A percentile compares a stretch with the other conserved stretches of the same genome.
Conservation (phyloP, 345 rosid species). For the Capsella bursapastoris region DNA sequence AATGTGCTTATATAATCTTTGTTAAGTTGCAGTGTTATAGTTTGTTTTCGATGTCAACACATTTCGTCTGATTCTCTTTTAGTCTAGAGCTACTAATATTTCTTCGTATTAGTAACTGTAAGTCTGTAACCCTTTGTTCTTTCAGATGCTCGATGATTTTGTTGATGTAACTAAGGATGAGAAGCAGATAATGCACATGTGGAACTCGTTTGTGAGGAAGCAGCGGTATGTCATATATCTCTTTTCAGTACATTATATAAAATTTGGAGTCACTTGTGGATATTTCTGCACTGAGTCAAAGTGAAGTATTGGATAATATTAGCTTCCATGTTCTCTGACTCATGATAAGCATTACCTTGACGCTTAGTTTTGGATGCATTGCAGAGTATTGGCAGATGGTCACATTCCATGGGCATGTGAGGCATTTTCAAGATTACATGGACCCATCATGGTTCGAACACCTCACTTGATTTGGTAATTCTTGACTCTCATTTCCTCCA, state of each 20-base stretch:
- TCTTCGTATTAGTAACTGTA: not conserved
- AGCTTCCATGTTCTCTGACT: not conserved
- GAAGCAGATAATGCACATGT: slow-evolving; percentile 96
- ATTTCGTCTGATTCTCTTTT: slow-evolving; percentile 6
- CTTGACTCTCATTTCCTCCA: slow-evolving; percentile 4
- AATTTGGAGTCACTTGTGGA: slow-evolving; percentile 12
- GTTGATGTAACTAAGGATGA: slow-evolving; percentile 97
- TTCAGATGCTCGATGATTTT: slow-evolving; percentile 98
- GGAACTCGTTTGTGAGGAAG: slow-evolving; percentile 98
- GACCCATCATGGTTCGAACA: slow-evolving; percentile 64
- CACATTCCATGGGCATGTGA: slow-evolving; percentile 99
- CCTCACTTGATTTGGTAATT: slow-evolving; percentile 76
- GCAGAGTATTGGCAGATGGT: slow-evolving; percentile 96
- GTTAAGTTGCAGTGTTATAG: not conserved
- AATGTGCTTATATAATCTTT: not conserved
- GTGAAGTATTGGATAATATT: slow-evolving; percentile 5
- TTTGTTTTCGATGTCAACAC: slow-evolving; percentile 25
- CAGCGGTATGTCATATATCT: slow-evolving; percentile 64
- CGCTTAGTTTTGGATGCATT: slow-evolving; percentile 22
- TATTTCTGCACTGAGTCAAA: not conserved
- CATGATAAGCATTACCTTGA: slow-evolving; percentile 21
- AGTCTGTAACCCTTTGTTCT: slow-evolving; percentile 11
- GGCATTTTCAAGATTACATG: slow-evolving; percentile 86
- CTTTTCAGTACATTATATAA: slow-evolving; percentile 26
- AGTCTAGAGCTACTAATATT: not conserved